A percentile compares a stretch with the other conserved stretches of the same genome.
phyloP scores from a whole-genome alignment of 2,329 filamentous ascomycete species.

The Cordyceps cicadae region DNA sequence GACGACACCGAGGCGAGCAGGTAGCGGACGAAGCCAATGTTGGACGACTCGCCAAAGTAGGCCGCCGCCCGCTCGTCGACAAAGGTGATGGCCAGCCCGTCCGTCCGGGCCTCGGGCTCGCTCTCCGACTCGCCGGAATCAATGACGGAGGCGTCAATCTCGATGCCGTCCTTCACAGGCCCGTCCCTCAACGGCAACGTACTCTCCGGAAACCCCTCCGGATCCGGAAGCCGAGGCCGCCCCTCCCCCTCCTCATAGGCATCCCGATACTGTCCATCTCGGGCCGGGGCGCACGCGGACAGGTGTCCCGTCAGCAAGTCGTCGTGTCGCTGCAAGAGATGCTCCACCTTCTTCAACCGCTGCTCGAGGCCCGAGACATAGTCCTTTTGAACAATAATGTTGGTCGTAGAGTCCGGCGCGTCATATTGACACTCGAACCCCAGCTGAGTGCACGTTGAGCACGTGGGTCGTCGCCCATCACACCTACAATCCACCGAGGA shows the following conservation, averaged over 20 bases:
- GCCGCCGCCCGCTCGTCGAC: slow-evolving; percentile 15
- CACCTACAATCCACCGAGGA: slow-evolving; percentile 10
- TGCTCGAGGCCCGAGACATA: slow-evolving; percentile 14
- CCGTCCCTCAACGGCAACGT: not conserved
- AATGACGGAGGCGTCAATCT: slow-evolving; percentile 7
- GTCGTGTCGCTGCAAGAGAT: slow-evolving; percentile 14
- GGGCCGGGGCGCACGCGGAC: not conserved
- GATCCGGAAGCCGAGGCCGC: no score
- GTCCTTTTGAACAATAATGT: slow-evolving; percentile 13
- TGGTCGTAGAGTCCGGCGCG: slow-evolving; percentile 15
- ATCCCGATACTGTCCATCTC: not conserved
- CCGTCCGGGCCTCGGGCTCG: slow-evolving; percentile 15
- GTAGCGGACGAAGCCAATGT: slow-evolving; percentile 18
- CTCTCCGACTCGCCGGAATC: slow-evolving; percentile 14
- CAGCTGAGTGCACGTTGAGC: slow-evolving; percentile 15
- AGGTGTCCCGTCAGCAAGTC: not conserved
- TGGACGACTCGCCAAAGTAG: slow-evolving; percentile 19
- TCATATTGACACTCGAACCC: slow-evolving; percentile 18
- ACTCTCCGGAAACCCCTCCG: not conserved
- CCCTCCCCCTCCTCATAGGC: not conserved
- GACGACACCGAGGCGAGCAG: slow-evolving; percentile 14
- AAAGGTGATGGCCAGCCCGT: slow-evolving; percentile 19
- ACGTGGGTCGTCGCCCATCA: slow-evolving; percentile 17
- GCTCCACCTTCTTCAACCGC: slow-evolving; percentile 15
- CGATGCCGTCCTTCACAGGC: not conserved